Evolutionary conservation across 139 green algal genomes (phyloP).

Genomic region (Diplosphaera chodatii): DNA sequence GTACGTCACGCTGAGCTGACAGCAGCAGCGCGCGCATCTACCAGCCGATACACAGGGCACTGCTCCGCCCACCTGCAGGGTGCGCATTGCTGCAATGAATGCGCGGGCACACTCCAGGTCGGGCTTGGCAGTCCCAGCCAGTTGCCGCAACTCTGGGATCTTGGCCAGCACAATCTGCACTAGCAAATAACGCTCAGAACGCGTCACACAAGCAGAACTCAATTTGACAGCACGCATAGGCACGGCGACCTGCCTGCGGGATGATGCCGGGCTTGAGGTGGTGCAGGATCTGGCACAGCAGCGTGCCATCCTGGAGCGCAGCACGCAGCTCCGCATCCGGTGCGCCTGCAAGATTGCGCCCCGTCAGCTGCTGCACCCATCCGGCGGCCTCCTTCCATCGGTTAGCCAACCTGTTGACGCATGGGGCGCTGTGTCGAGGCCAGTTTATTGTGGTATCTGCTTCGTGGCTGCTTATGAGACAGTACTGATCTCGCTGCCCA

Average conservation of each 20-base stretch:
- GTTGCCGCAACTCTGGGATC: neutral
- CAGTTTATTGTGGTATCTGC: too few species aligned
- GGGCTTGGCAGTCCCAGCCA: too few species aligned
- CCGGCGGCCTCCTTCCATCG: constrained; percentile 24
- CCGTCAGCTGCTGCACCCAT: constrained; percentile 43
- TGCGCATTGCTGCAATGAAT: neutral
- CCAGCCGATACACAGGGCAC: too few species aligned
- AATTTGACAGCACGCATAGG: too few species aligned
- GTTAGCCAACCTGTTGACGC: neutral
- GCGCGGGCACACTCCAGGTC: neutral
- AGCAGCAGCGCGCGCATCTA: too few species aligned
- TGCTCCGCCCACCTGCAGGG: neutral
- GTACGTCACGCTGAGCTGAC: too few species aligned
- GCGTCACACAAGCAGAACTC: too few species aligned
- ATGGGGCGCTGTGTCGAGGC: too few species aligned
- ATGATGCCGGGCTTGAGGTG: constrained; percentile 30
- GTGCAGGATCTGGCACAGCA: constrained; percentile 58
- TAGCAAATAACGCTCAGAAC: too few species aligned
- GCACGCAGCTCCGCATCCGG: constrained; percentile 45
- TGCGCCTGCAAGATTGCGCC: constrained; percentile 23
- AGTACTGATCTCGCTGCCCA: too few species aligned
- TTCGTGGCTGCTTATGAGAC: too few species aligned
- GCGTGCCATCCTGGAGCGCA: constrained; percentile 44
- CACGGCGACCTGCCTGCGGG: too few species aligned
- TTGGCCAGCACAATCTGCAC: constrained; percentile 10